Evolutionary conservation across 106 monocot genomes (phyloP).

Genomic region (Apostasia ramifera): DNA sequence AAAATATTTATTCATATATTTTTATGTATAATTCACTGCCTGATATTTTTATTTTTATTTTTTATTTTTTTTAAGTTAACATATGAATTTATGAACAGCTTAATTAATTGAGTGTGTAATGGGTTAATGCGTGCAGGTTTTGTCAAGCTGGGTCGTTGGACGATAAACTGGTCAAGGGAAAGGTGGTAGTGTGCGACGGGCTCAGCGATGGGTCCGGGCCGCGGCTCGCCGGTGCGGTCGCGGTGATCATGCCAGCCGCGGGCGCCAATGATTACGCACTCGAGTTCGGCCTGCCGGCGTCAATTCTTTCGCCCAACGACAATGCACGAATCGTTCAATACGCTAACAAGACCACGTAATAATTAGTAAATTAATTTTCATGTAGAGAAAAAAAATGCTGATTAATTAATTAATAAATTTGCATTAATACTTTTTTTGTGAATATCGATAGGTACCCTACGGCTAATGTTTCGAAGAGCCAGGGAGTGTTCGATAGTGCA

Average conservation of each 20-base stretch:
- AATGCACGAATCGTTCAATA: conserved; percentile 1
- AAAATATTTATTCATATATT: background rate
- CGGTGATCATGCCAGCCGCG: conserved; percentile 4
- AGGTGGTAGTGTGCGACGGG: conserved; percentile 14
- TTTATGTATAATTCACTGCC: background rate
- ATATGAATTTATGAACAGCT: no score
- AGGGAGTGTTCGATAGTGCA: background rate
- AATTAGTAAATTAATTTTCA: no score
- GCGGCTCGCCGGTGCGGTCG: conserved; percentile 12
- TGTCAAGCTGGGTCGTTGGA: conserved; percentile 19
- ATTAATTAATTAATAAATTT: background rate
- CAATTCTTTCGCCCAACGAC: background rate
- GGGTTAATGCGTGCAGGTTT: background rate
- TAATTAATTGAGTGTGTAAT: background rate
- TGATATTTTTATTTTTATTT: no score
- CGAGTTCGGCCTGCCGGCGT: conserved; percentile 8
- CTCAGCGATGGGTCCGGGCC: background rate
- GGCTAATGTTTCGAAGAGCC: conserved; percentile 11
- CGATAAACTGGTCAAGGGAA: conserved; percentile 16
- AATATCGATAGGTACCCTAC: conserved; percentile 8
- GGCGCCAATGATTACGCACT: conserved; percentile 7
- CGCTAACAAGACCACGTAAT: conserved; percentile 11
- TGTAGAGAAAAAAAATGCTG: background rate
- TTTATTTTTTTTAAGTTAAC: no score
- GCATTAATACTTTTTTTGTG: background rate